Conservation (phyloP, 2,329 filamentous ascomycete species). For the Dissoconium aciculare region DNA sequence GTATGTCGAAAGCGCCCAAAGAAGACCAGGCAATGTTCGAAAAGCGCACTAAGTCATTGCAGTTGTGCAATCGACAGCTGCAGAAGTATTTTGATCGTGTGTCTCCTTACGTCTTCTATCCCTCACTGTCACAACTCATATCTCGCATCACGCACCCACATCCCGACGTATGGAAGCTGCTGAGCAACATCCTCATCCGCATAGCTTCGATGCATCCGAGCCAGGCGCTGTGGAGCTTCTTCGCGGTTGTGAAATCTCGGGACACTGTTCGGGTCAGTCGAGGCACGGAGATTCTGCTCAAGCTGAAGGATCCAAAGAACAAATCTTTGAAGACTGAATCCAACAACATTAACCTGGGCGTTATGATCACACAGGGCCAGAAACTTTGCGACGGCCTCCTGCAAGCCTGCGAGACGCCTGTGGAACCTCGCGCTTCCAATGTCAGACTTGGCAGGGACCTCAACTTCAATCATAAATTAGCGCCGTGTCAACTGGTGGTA, state of each 20-base stretch:
- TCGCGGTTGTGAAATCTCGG: conserved; percentile 72
- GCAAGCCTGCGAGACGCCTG: conserved; percentile 60
- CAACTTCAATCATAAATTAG: conserved; percentile 67
- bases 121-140: conserved; percentile 78
- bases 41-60: conserved; percentile 50
- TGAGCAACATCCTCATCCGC: conserved; percentile 68
- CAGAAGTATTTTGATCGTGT: conserved; percentile 62
- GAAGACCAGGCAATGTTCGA: conserved; percentile 33
- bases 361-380: conserved; percentile 62
- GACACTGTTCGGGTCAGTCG: conserved; percentile 51
- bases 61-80: conserved; percentile 56
- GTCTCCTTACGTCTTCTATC: conserved; percentile 66
- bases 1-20: conserved; percentile 28
- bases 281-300: conserved; percentile 28
- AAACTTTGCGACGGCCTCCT: conserved; percentile 72
- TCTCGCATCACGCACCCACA: conserved; percentile 90
- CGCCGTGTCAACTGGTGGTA: conserved; percentile 73
- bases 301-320: conserved; percentile 36
- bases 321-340: conserved; percentile 40
- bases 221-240: conserved; percentile 79
- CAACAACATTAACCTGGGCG: conserved; percentile 46
- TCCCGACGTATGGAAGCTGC: conserved; percentile 55
- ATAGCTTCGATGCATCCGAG: conserved; percentile 79
- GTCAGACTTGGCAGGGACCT: conserved; percentile 68
- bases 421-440: conserved; percentile 54